Conservation (phyloP, 225 moss, liverwort and hornwort genomes). For the Pseudoscleropodium purum region DNA sequence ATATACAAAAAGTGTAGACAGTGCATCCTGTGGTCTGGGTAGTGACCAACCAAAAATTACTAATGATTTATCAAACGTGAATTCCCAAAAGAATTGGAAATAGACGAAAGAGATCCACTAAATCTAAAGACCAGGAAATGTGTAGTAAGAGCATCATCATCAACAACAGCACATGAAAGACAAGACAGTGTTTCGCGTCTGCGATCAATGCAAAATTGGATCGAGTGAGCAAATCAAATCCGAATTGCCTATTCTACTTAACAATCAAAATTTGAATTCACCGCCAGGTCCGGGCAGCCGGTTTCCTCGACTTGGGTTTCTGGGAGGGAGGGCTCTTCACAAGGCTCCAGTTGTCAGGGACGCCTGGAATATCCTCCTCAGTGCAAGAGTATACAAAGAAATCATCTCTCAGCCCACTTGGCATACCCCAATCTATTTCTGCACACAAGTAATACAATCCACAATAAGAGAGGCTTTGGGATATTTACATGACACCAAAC, state of each 20-base stretch:
- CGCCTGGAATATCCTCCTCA: conserved; percentile 31
- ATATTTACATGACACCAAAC: background rate
- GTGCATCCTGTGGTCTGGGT: background rate
- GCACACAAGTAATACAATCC: background rate
- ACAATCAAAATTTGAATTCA: background rate
- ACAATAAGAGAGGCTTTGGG: background rate
- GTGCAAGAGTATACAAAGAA: conserved; percentile 24
- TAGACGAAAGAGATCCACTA: background rate
- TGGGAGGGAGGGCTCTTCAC: conserved; percentile 31
- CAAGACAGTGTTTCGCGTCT: background rate
- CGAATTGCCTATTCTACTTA: background rate
- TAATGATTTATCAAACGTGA: background rate
- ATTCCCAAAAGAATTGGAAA: conserved; percentile 18
- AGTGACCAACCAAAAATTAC: background rate
- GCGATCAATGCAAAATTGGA: conserved; percentile 19
- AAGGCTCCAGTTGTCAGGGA: conserved; percentile 44
- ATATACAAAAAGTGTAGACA: background rate
- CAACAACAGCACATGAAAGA: background rate
- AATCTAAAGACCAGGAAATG: background rate
- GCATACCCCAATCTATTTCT: conserved; percentile 49
- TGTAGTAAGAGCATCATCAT: background rate
- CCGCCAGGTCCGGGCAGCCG: conserved; percentile 32
- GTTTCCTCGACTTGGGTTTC: conserved; percentile 19
- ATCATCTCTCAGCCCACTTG: conserved; percentile 18
- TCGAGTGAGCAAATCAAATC: background rate